Conservation (phyloP, 768 basidiomycete species). For the Xanthoconium purpureum region DNA sequence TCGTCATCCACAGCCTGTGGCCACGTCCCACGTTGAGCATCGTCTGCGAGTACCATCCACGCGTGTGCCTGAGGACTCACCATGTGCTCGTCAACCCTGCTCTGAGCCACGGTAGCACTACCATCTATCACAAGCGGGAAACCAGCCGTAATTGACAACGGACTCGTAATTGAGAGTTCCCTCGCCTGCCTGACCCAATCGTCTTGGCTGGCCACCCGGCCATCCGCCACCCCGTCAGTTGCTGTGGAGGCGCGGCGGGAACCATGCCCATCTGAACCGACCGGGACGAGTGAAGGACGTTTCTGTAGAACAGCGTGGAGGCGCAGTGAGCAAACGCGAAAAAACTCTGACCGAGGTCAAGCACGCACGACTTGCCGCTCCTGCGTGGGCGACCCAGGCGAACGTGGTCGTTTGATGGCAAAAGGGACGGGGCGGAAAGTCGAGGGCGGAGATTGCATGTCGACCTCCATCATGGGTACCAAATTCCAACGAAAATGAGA, state of each 20-base stretch:
- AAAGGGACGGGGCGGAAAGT: conserved; percentile 39
- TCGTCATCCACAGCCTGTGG: conserved; percentile 27
- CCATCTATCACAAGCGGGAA: conserved; percentile 1
- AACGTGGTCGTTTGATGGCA: conserved; percentile 55
- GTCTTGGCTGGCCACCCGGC: conserved; percentile 47
- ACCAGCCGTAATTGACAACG: conserved; percentile 18
- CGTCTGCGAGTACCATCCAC: not conserved
- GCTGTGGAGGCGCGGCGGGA: conserved; percentile 31
- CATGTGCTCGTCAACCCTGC: conserved; percentile 42
- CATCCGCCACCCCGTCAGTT: conserved; percentile 12
- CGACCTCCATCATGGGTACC: conserved; percentile 49
- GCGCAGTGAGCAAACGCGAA: not conserved
- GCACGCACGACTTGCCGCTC: conserved; percentile 54
- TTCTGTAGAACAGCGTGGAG: conserved; percentile 42
- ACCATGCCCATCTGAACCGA: conserved; percentile 24
- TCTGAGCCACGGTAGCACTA: conserved; percentile 1
- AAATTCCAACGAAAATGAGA: not conserved
- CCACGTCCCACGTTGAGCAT: conserved; percentile 8
- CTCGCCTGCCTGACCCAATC: conserved; percentile 76
- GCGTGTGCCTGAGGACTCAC: conserved; percentile 32
- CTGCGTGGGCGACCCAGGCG: conserved; percentile 47
- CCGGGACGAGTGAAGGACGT: conserved; percentile 46
- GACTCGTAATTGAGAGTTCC: conserved; percentile 52
- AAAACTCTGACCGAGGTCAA: not conserved
- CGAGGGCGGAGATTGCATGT: conserved; percentile 45